These are phyloP conservation scores for Penicillium rolfsii DNA, from an alignment of 2,329 filamentous ascomycete genomes.

Conservation along the genomic window DNA sequence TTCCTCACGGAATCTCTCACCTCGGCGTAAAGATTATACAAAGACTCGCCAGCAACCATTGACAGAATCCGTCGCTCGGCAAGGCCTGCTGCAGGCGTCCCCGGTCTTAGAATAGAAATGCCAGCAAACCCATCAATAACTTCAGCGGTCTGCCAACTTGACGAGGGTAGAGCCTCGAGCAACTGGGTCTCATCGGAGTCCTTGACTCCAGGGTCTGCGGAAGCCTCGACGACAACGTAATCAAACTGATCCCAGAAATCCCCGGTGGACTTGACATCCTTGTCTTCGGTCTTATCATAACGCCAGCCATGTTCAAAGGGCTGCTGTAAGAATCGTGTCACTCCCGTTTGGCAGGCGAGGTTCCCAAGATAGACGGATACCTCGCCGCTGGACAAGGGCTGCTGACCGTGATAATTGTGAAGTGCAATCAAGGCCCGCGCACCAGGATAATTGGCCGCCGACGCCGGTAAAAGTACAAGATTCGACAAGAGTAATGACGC, in stretches of 20 bases:
- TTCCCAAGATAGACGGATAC: conserved; percentile 60
- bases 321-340: conserved; percentile 61
- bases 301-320: conserved; percentile 47
- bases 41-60: conserved; percentile 38
- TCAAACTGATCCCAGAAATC: conserved; percentile 63
- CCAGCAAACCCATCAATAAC: conserved; percentile 57
- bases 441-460: conserved; percentile 90
- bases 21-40: conserved; percentile 34
- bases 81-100: conserved; percentile 29
- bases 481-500: conserved; percentile 63
- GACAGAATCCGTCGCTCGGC: conserved; percentile 43
- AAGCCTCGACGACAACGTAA: conserved; percentile 59
- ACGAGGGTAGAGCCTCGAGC: conserved; percentile 35
- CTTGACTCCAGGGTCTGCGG: conserved; percentile 24
- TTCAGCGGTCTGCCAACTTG: conserved; percentile 56
- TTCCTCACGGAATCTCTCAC: conserved; percentile 32
- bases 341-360: conserved; percentile 65
- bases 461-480: conserved; percentile 75
- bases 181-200: conserved; percentile 42
- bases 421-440: conserved; percentile 69
- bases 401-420: conserved; percentile 35
- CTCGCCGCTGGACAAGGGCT: conserved; percentile 19
- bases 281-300: conserved; percentile 65
- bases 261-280: conserved; percentile 50
- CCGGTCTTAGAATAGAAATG: conserved; percentile 52